Base-by-base conservation (phyloP, 164 flowering plant genomes). In the Vitis labrusca region DNA sequence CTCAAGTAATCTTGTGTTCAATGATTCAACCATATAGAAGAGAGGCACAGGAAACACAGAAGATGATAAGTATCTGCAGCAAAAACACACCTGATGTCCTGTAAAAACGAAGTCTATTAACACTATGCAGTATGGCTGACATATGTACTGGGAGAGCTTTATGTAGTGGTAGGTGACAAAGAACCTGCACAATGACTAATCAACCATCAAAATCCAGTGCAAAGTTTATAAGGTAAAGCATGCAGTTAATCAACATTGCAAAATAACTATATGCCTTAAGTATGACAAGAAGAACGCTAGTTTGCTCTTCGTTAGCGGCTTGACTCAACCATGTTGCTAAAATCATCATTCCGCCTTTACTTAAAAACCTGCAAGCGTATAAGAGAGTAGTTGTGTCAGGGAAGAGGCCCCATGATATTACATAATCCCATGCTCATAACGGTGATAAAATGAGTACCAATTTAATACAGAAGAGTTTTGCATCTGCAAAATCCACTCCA, bases 221-320 rank as follows among this genome's bases (percentile, higher is more conserved):
- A 61, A 69, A 64, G 56, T 50, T 65, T 47, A 47, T 50, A 55
- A 15, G 10, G 11, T 14, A 16, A 52, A 65, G 55, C 29, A 67
- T 59, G 65, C 10, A n/a, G 44, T 14, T 67, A 50, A 61, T 13
- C 16, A 48, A 48, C 47, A 15, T 5, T 48, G 58, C 15, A 16
- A 49, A 68, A 76, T 54, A 37, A 10, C 23, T 59, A 32, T 32
- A 53, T 78, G 91, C 99, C 94, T 91, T 84, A 19, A 96, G 81
- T 71, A 89, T 79, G 67, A 85, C 83, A 77, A 76, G 67, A 67
- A 93, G 85, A 69, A 85, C 84, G 79, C 90, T 93, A 67, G 99
- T 93, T 79, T 96, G 99, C 68, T 96, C 99, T 81, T 96, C 99
- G 71, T 48, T 37, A 51, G 91, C 89, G 61, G 98, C 99, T 81